Base-by-base conservation (phyloP, 2,329 filamentous ascomycete species). In the Tolypocladium endophyticum region DNA sequence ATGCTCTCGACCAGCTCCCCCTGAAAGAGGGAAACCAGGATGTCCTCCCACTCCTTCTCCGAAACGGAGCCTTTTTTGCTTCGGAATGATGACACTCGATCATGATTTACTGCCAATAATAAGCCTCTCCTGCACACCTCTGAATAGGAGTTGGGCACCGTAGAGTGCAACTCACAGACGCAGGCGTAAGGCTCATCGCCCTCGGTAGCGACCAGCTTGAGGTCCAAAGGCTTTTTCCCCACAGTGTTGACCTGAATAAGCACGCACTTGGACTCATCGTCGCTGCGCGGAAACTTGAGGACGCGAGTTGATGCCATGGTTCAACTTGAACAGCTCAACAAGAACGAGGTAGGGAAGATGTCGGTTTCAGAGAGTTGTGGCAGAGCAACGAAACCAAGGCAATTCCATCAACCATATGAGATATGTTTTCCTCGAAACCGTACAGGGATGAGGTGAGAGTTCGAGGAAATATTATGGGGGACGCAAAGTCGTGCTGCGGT, bases 141-240 rank as follows among this genome's bases (percentile, higher is more conserved):
- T 2, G 18, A 14, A 12, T 6, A 6, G 18, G 36, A 18, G 18
- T 1, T 14, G 36, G 8, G 3, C n/a, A 33, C 2, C 14, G 3
- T 16, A 36, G 18, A 39, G 2, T 3, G 2, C 8, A 30, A 54
- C 83, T 79, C 77, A 87, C 85, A 72, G 62, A 78, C 78, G 59
- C 78, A 72, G 50, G 79, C 75, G 72, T 86, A 89, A 8, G 85
- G 80, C 55, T 78, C 79, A 59, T 82, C 79, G 59, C 84, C 83
- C 66, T 92, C 88, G 36, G 87, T 90, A 39, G 82, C 88, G 39
- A 87, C 77, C 36, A 92, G 72, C 68, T 84, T 85, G 55, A 89
- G 71, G 70, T 90, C 86, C 36, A 91, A 74, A 1, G 80, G 78
- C 60, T 77, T 78, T 41, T 76, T 73, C 43, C 75, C 76, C 59